Conservation (phyloP, 176 grass and related monocot genomes). For the Raddia guianensis region DNA sequence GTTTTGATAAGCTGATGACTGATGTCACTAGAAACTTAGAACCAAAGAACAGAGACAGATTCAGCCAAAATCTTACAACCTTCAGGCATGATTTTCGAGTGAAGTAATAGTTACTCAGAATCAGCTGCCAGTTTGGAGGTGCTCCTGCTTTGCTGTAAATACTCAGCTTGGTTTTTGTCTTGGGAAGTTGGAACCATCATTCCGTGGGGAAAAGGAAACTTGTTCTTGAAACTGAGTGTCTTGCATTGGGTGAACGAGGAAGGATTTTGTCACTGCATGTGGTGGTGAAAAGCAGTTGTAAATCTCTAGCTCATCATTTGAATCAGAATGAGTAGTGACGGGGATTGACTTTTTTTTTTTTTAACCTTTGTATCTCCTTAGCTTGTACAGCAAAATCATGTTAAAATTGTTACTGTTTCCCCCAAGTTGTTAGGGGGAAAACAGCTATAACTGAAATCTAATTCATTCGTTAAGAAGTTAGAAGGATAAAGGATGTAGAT, state of each 20-base stretch:
- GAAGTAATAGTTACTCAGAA: conserved; percentile 57
- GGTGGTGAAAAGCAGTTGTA: conserved; percentile 43
- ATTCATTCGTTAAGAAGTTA: conserved; percentile 58
- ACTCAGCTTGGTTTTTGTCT: conserved; percentile 35
- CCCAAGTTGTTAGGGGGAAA: conserved; percentile 39
- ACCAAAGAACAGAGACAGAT: conserved; percentile 96
- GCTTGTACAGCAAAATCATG: conserved; percentile 63
- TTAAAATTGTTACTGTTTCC: conserved; percentile 41
- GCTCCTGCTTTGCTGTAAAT: conserved; percentile 56
- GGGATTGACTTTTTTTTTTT: conserved; percentile 22
- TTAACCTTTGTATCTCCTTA: conserved; percentile 26
- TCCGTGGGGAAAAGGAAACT: neutral
- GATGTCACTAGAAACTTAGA: conserved; percentile 94
- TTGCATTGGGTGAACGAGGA: conserved; percentile 43
- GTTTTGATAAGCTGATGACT: conserved; percentile 93
- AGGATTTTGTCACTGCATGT: conserved; percentile 45
- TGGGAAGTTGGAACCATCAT: conserved; percentile 45
- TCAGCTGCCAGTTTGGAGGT: conserved; percentile 32
- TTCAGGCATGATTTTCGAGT: conserved; percentile 89
- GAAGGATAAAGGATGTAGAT: conserved; percentile 49
- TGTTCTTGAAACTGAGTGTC: conserved; percentile 16
- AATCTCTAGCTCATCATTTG: conserved; percentile 35
- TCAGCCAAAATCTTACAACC: conserved; percentile 94
- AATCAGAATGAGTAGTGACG: conserved; percentile 43
- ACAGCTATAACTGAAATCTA: conserved; percentile 44